Percentiles rank a stretch among this genome's conserved stretches.
Evolutionary conservation across 805 yeast genomes (phyloP).

Genomic region (Vanderwaltozyma tropicalis): DNA sequence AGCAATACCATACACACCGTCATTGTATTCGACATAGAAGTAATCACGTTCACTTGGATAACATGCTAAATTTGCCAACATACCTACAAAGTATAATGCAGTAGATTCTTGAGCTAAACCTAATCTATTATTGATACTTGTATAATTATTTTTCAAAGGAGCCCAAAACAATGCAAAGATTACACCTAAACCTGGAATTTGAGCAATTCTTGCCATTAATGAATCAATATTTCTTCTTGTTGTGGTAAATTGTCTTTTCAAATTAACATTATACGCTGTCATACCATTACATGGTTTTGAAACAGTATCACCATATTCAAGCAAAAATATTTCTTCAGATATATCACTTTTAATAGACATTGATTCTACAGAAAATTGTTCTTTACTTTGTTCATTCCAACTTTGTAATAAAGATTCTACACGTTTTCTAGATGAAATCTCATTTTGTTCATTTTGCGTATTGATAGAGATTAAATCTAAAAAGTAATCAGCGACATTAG

Average conservation of each 20-base stretch:
- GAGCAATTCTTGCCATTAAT: slow-evolving; percentile 52
- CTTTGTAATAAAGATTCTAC: slow-evolving; percentile 30
- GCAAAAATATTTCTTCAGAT: slow-evolving; percentile 9
- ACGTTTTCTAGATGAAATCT: slow-evolving; percentile 31
- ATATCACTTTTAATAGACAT: slow-evolving; percentile 2
- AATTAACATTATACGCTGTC: slow-evolving; percentile 32
- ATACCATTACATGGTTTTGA: slow-evolving; percentile 13
- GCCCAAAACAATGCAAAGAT: slow-evolving; percentile 60
- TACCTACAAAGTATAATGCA: slow-evolving; percentile 67
- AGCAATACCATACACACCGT: slow-evolving; percentile 53
- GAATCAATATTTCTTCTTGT: slow-evolving; percentile 46
- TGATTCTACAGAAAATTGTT: neutral
- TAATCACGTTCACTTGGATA: slow-evolving; percentile 66
- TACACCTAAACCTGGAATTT: slow-evolving; percentile 52
- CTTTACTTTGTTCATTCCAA: slow-evolving; percentile 27
- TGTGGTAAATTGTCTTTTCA: slow-evolving; percentile 28
- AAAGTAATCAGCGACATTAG: slow-evolving; percentile 66
- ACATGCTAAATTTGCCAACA: slow-evolving; percentile 65
- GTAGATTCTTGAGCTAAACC: slow-evolving; percentile 69
- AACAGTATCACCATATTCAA: slow-evolving; percentile 13
- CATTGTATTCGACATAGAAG: slow-evolving; percentile 71
- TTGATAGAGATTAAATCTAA: slow-evolving; percentile 60
- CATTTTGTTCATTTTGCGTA: slow-evolving; percentile 35
- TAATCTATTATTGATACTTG: slow-evolving; percentile 54
- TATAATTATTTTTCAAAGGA: slow-evolving; percentile 37